Evolutionary conservation across 108 stramenopile species (phyloP), one percentile per base, ranked within the genome.

Genomic region (Schizochytrium sp.): DNA sequence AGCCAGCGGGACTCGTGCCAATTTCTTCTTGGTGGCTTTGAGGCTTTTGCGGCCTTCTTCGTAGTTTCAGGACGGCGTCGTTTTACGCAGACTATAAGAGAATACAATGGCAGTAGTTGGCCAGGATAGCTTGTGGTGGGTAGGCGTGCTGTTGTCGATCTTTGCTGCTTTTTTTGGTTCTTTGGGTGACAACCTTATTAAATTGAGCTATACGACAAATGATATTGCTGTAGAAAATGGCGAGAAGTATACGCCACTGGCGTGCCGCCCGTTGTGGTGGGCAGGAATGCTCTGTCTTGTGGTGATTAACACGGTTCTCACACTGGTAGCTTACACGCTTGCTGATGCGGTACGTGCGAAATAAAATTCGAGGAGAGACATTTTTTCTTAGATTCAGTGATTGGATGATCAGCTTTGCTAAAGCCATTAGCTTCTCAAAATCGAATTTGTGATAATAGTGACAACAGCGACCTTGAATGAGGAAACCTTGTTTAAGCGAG

Each of bases 101-200:
- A 40, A 7, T 38, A 40, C 76, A 38, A 83, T 83, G 76, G 76
- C 50, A 40, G 50, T 49, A 47, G 76, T 83, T 10, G 76, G 15
- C 4, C 12, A 49, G 47, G 76, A 83, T 53, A 55, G 53, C 53
- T 40, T 83, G 45, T 83, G 76, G 76, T 83, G 76, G 76, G 76
- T 83, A 42, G 76, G 76, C 53, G 76, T 83, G 45, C 47, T 83
- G 12, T 28, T 83, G 50, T 83, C 76, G 3, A 28, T 83, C 10
- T 83, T 83, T 28, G 47, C 76, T 56, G 76, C 76, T 47, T 42
- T 83, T 13, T 83, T 83, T 28, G 76, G 76, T 47, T 55, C 50
- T n/a, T 53, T 83, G 50, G 76, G 76, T 38, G 76, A 83, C 47
- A 83, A 83, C 53, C 76, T 83, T 53, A 83, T 83, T 53, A 83